phyloP scores from a whole-genome alignment of 805 yeast genomes.

The Candida nitratophila region DNA sequence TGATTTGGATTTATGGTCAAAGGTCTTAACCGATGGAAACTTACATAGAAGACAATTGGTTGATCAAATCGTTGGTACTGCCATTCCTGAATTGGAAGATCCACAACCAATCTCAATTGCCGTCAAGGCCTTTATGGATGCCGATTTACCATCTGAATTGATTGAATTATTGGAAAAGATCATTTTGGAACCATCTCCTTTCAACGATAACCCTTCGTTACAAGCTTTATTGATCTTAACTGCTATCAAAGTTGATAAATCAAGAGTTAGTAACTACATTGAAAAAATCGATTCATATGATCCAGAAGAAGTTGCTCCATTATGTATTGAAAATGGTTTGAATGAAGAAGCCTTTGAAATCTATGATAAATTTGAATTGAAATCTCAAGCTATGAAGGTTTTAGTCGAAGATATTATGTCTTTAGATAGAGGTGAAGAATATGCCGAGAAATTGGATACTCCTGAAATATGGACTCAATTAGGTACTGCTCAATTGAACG shows the following conservation, averaged over 20 bases:
- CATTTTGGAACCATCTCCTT: conserved; percentile 94
- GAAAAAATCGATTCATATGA: conserved; percentile 89
- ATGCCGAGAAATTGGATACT: conserved; percentile 82
- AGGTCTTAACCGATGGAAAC: conserved; percentile 69
- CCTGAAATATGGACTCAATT: conserved; percentile 91
- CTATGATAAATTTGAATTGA: conserved; percentile 75
- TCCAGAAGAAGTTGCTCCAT: conserved; percentile 88
- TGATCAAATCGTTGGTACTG: conserved; percentile 93
- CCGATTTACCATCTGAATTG: conserved; percentile 85
- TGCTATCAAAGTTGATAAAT: conserved; percentile 90
- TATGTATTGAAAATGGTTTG: conserved; percentile 82
- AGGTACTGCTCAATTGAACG: conserved; percentile 94
- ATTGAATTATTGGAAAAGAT: conserved; percentile 94
- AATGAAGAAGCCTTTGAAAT: conserved; percentile 93
- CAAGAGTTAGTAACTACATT: conserved; percentile 75
- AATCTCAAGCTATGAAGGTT: conserved; percentile 78
- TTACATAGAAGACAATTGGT: conserved; percentile 84
- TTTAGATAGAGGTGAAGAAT: conserved; percentile 88
- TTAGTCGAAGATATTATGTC: conserved; percentile 90
- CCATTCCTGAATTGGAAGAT: conserved; percentile 87
- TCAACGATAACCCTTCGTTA: conserved; percentile 88
- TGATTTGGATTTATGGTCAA: conserved; percentile 76
- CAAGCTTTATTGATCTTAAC: conserved; percentile 91
- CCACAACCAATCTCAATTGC: conserved; percentile 93
- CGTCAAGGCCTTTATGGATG: conserved; percentile 94